phyloP scores from a whole-genome alignment of 495 filamentous ascomycete genomes.

The Penicillium crystallinum region DNA sequence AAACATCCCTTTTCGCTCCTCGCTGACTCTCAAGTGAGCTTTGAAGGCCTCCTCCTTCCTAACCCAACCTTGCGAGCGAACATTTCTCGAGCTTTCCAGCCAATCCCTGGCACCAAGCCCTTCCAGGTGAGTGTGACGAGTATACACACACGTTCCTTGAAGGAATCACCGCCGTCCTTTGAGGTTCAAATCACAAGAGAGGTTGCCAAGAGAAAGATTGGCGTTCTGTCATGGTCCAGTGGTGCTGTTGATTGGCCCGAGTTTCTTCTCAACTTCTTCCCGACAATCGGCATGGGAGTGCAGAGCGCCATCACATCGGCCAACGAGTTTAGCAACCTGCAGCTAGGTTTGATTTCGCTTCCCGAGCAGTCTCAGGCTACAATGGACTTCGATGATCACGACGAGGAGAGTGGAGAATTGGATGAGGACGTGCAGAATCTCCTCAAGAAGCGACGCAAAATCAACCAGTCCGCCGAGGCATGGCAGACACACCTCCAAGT shows the following conservation, averaged over 20 bases:
- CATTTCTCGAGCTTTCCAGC: constrained; percentile 25
- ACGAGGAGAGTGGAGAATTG: constrained; percentile 18
- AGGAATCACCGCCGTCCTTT: constrained; percentile 25
- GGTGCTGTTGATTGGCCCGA: constrained; percentile 34
- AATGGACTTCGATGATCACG: constrained; percentile 20
- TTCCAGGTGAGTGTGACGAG: constrained; percentile 28
- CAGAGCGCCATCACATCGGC: constrained; percentile 16
- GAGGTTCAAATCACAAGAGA: constrained; percentile 27
- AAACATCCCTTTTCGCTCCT: constrained; percentile 28
- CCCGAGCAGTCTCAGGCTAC: constrained; percentile 9
- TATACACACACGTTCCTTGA: constrained; percentile 24
- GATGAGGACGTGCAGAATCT: constrained; percentile 16
- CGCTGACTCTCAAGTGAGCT: constrained; percentile 23
- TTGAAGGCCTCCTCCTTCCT: constrained; percentile 28
- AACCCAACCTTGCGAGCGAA: constrained; percentile 24
- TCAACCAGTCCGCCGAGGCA: constrained; percentile 26
- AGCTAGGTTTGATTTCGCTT: constrained; percentile 30
- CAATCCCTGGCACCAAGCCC: constrained; percentile 31
- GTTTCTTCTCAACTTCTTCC: constrained; percentile 19
- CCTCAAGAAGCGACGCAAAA: constrained; percentile 14
- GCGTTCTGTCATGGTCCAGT: constrained; percentile 34
- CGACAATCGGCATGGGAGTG: constrained; percentile 20
- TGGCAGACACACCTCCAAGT: constrained; percentile 30
- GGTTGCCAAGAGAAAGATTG: constrained; percentile 28
- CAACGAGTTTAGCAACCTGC: constrained; percentile 26